Evolutionary conservation across 352 stramenopile genomes (phyloP).

Genomic region (Phytophthora hybrid): DNA sequence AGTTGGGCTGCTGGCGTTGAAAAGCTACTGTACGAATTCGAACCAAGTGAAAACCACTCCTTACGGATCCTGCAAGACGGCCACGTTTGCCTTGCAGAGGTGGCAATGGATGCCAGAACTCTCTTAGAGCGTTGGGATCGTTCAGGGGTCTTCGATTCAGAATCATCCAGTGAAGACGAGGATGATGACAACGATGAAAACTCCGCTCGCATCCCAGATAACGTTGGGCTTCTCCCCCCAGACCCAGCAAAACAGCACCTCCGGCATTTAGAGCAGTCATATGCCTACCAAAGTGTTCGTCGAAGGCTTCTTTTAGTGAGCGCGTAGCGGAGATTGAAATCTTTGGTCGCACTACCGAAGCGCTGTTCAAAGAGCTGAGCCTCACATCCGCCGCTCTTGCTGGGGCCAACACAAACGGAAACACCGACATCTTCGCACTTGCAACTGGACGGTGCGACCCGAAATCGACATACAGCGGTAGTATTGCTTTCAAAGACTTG

Average conservation of each 20-base stretch:
- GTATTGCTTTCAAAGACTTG: constrained; percentile 65
- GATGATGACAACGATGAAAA: constrained; percentile 40
- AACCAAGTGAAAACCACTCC: constrained; percentile 51
- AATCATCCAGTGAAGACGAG: constrained; percentile 48
- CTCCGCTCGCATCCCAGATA: constrained; percentile 2
- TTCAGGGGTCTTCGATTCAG: constrained; percentile 59
- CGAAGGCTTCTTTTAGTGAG: constrained; percentile 56
- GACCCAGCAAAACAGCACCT: constrained; percentile 19
- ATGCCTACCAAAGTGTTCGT: constrained; percentile 65
- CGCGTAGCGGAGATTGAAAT: constrained; percentile 69
- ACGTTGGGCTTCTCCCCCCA: not conserved
- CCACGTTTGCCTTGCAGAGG: constrained; percentile 63
- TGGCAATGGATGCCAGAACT: constrained; percentile 55
- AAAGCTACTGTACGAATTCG: constrained; percentile 54
- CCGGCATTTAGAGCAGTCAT: constrained; percentile 41
- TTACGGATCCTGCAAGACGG: constrained; percentile 58
- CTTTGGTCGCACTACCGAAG: constrained; percentile 68
- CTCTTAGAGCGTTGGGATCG: constrained; percentile 67
- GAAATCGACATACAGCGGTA: constrained; percentile 29
- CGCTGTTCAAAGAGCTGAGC: constrained; percentile 57
- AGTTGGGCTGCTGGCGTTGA: too few relatives aligned
- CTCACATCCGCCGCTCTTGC: constrained; percentile 19
- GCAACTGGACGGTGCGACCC: constrained; percentile 26
- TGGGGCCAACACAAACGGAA: constrained; percentile 1
- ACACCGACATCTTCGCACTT: constrained; percentile 52